Evolutionary conservation across 164 flowering plant species (phyloP).

Genomic region (Annona squamosa): DNA sequence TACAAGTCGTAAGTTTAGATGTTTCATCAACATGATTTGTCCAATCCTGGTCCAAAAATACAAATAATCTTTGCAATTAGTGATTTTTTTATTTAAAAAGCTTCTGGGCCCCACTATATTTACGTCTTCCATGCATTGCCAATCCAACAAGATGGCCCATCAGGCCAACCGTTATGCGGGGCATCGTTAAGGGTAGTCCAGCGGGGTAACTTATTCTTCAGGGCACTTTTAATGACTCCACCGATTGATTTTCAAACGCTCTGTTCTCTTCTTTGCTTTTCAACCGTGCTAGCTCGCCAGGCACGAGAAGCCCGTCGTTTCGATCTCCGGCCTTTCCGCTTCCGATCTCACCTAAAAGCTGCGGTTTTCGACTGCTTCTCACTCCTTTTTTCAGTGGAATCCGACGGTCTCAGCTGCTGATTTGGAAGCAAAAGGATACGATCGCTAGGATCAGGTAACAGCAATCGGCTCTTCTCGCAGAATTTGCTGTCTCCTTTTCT

Average conservation of each 20-base stretch:
- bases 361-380: not conserved
- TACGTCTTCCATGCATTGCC: not conserved
- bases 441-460: not conserved
- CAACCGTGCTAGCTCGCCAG: not conserved
- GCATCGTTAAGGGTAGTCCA: not conserved
- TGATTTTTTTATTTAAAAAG: too few species aligned
- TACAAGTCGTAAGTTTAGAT: too few species aligned
- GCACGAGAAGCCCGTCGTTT: slow-evolving; percentile 2
- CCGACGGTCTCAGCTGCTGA: not conserved
- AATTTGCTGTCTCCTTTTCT: not conserved
- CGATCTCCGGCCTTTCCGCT: not conserved
- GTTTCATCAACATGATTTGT: too few species aligned
- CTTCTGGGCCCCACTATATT: too few species aligned
- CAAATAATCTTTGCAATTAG: too few species aligned
- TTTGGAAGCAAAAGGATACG: not conserved
- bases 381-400: not conserved
- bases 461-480: not conserved
- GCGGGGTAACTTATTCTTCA: not conserved
- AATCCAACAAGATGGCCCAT: not conserved
- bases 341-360: not conserved
- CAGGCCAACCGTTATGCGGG: not conserved
- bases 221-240: not conserved
- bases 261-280: not conserved
- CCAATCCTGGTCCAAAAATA: too few species aligned
- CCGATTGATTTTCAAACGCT: not conserved